Evolutionary conservation across 2,329 filamentous ascomycete species (phyloP).

Genomic region (Colletotrichum costaricense): DNA sequence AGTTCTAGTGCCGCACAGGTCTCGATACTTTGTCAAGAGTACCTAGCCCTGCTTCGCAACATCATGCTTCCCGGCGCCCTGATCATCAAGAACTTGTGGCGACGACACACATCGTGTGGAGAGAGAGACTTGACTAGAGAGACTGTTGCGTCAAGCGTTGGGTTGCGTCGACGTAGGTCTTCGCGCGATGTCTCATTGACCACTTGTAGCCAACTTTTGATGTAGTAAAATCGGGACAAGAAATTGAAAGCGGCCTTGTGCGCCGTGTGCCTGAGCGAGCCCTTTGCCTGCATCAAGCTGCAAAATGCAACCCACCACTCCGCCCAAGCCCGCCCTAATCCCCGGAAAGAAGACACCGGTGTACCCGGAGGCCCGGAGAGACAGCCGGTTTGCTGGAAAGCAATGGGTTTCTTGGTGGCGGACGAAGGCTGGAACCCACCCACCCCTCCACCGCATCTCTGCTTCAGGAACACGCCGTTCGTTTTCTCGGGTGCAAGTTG

Average conservation of each 20-base stretch:
- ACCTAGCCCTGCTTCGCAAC: not conserved
- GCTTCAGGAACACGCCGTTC: conserved; percentile 17
- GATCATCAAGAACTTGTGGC: conserved; percentile 24
- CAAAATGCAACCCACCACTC: conserved; percentile 13
- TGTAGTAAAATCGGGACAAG: not conserved
- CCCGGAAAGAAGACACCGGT: conserved; percentile 20
- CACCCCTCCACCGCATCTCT: conserved; percentile 1
- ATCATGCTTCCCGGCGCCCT: not conserved
- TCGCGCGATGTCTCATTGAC: not conserved
- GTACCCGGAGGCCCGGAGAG: conserved; percentile 30
- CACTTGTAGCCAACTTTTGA: not conserved
- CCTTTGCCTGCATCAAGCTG: not conserved
- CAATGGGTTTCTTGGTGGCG: not conserved
- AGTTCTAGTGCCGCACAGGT: not conserved
- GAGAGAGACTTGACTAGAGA: not conserved
- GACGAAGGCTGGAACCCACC: not conserved
- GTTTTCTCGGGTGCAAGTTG: not conserved
- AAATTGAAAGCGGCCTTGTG: not conserved
- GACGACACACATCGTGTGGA: conserved; percentile 9
- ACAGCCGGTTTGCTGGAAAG: conserved; percentile 31
- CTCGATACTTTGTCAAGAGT: not conserved
- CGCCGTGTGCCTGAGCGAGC: not conserved
- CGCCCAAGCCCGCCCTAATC: conserved; percentile 16
- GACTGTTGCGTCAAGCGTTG: not conserved
- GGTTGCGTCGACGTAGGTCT: not conserved